Evolutionary conservation across 306 rosid genomes (phyloP), one percentile per base, ranked within the genome.

Genomic region (Arachis hypogaea): DNA sequence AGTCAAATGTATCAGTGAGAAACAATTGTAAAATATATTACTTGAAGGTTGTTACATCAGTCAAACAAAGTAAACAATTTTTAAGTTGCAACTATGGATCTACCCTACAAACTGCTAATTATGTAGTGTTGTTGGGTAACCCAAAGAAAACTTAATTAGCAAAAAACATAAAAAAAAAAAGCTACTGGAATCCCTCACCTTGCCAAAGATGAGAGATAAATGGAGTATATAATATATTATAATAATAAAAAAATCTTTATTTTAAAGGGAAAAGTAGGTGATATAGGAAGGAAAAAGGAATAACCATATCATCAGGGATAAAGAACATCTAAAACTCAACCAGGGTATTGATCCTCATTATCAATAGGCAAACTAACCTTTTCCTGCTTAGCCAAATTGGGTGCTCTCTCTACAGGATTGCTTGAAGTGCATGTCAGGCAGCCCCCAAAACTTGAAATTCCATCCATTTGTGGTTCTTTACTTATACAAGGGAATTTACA

Each of bases 391-490:
- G 74, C 50, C 56, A 73, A 70, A 46, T 80, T 61, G 18, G 80
- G 71, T 75, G 68, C 79, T 77, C 77, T 89, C 80, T 82, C 92
- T 64, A 56, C 40, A 75, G 80, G 82, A 42, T 72, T 86, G 77
- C 77, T 72, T 76, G 85, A 80, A 81, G 75, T 71, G 66, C 65
- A 46, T 41, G 82, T 73, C 77, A 69, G 12, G 69, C 75, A 72
- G 33, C 80, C 86, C 59, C 82, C 90, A 66, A 71, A 68, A 72
- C 75, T 79, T 36, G 82, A 82, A 68, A 68, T 78, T 49, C 85
- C 88, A 56, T 75, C 82, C 66, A 82, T 71, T 67, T 77, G 86
- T 36, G 82, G 69, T 74, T 81, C 85, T 66, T 84, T 77, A n/a
- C 72, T 79, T 79, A 78, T 66, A 55, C 74, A 76, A 69, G 83